Evolutionary conservation across 768 basidiomycete species (phyloP), one percentile per base, ranked within the genome.

Genomic region (Russula foetens): DNA sequence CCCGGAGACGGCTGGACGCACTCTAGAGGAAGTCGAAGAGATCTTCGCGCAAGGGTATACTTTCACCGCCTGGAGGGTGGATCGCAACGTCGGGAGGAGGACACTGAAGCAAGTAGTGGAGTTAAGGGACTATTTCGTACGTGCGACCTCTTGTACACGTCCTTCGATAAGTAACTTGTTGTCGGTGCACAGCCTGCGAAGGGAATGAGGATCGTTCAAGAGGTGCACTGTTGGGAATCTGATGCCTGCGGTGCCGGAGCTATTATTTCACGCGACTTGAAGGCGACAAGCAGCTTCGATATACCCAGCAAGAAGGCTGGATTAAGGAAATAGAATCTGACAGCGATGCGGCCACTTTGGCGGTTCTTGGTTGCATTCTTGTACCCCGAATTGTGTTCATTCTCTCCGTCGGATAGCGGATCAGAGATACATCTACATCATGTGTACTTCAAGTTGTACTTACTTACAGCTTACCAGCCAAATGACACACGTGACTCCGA

Each of bases 21-120:
- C 85, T 3, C 79, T 91, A 9, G 89, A 91, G 71, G 88, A 91
- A 71, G 79, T 90, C 44, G 89, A 91, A 69, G 88, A 84, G 6
- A 81, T 90, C 64, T 90, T 91, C 75, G 73, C 75, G 6, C 81
- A 84, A 65, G 86, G 86, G 0, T 82, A 90, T 65, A 69, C 72
- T 33, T 90, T 85, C 73, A 76, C 82, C 19, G 87, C 89, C 6
- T 90, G 89, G 88, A 79, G 78, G 62, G 79, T 88, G 63, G 76
- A 77, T 41, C 77, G 79, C 63, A 71, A 82, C 38, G 82, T 85
- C 26, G 86, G 86, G 5, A 81, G 76, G 77, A 84, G 78, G 78
- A 81, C 78, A 4, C 71, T 87, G 63, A 71, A 75, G 17, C 79
- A 86, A 23, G 76, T 85, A 44, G 68, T 64, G 29, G 67, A 68